Evolutionary conservation across 192 early-diverging fungal genomes (phyloP).

Genomic region (Entophlyctis luteolus): DNA sequence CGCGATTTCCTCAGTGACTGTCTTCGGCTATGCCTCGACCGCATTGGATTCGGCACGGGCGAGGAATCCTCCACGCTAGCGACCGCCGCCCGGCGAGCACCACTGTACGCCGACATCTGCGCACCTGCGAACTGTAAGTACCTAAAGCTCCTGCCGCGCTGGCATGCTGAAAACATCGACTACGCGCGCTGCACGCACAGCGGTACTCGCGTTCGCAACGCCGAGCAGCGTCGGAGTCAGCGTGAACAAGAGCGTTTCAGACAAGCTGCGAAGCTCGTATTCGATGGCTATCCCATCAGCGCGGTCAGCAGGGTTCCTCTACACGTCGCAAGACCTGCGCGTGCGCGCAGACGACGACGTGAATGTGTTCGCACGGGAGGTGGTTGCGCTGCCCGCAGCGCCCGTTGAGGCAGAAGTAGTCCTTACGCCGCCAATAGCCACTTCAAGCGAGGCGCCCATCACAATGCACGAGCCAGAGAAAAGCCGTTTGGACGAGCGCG

Average conservation of each 20-base stretch:
- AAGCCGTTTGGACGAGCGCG: no score
- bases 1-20: not conserved
- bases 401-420: not conserved
- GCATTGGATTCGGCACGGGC: not conserved
- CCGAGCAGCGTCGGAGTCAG: slow-evolving; percentile 69
- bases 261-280: slow-evolving; percentile 73
- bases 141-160: not conserved
- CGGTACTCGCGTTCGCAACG: slow-evolving; percentile 76
- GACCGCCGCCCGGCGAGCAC: not conserved
- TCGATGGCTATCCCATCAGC: slow-evolving; percentile 58
- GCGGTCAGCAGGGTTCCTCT: slow-evolving; percentile 74
- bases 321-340: slow-evolving; percentile 65
- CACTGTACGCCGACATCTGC: slow-evolving; percentile 71
- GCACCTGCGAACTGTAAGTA: slow-evolving; percentile 56
- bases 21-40: not conserved
- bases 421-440: not conserved
- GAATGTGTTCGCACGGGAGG: slow-evolving; percentile 11
- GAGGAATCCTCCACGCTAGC: no score
- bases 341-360: not conserved
- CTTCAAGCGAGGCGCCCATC: not conserved
- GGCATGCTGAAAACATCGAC: not conserved
- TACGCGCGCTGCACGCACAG: slow-evolving; percentile 20
- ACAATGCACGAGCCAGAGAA: no score
- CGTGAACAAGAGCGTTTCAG: slow-evolving; percentile 71
- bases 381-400: not conserved